Evolutionary conservation across 2,329 filamentous ascomycete species (phyloP).

Genomic region (Aspergillus transmontanensis): DNA sequence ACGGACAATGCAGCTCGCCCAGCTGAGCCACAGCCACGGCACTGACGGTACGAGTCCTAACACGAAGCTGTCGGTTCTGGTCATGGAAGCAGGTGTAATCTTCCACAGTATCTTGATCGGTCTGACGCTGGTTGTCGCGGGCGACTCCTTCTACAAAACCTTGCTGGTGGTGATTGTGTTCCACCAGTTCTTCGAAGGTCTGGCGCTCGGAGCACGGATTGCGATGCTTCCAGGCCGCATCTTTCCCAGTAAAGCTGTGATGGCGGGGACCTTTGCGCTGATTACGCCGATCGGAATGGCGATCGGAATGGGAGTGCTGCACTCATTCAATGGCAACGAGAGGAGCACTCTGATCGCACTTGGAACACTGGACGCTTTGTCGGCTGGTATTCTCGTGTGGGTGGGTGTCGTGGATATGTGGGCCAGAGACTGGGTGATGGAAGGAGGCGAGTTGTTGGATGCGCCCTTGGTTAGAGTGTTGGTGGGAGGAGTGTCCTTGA

Average conservation of each 20-base stretch:
- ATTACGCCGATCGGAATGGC: constrained; percentile 79
- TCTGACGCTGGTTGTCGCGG: constrained; percentile 47
- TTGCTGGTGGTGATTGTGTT: constrained; percentile 69
- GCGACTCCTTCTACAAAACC: constrained; percentile 55
- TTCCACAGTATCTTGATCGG: constrained; percentile 69
- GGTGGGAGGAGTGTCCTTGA: constrained; percentile 56
- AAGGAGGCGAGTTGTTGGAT: constrained; percentile 58
- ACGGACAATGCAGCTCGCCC: constrained; percentile 20
- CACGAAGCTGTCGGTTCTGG: constrained; percentile 63
- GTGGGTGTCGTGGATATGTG: constrained; percentile 80
- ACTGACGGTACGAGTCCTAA: constrained; percentile 35
- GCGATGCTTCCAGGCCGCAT: constrained; percentile 53
- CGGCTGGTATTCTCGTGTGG: constrained; percentile 77
- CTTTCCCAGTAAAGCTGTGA: constrained; percentile 53
- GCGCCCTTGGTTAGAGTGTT: constrained; percentile 53
- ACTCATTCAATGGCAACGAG: constrained; percentile 73
- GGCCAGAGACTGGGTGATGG: constrained; percentile 71
- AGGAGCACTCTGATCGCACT: constrained; percentile 69
- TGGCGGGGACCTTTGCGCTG: constrained; percentile 67
- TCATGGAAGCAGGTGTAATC: constrained; percentile 73
- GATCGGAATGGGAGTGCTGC: constrained; percentile 72
- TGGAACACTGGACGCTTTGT: constrained; percentile 72
- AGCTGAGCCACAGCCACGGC: constrained; percentile 39
- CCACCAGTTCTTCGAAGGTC: constrained; percentile 77
- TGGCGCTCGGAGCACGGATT: constrained; percentile 73